These are phyloP conservation scores for Verticillium alfalfae DNA, from an alignment of 2,329 filamentous ascomycete genomes.

Conservation along the genomic window DNA sequence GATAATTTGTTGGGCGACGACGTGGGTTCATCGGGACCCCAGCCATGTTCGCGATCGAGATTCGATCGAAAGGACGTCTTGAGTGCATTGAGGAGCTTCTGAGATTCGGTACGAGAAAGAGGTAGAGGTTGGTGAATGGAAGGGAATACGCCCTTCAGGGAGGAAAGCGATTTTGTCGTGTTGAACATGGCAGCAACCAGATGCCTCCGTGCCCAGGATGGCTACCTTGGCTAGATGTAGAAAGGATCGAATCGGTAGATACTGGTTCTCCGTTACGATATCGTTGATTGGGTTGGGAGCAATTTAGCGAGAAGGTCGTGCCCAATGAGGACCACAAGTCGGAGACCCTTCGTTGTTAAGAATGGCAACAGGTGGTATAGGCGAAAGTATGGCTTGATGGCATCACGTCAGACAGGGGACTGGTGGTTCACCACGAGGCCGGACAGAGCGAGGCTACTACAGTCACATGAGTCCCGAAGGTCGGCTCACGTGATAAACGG, in stretches of 20 bases:
- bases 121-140: conserved; percentile 47
- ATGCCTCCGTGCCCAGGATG: too few relatives aligned
- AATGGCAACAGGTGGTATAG: background rate
- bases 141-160: conserved; percentile 34
- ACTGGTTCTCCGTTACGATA: too few relatives aligned
- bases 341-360: background rate
- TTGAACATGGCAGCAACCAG: conserved; percentile 18
- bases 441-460: background rate
- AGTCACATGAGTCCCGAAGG: background rate
- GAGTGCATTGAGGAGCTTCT: conserved; percentile 49
- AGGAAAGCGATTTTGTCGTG: conserved; percentile 27
- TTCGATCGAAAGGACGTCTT: conserved; percentile 53
- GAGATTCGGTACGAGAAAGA: conserved; percentile 43
- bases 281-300: too few relatives aligned
- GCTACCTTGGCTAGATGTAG: too few relatives aligned
- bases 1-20: conserved; percentile 2
- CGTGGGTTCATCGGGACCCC: conserved; percentile 22
- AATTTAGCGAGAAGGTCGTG: background rate
- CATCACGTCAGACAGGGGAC: background rate
- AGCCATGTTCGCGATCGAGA: conserved; percentile 53
- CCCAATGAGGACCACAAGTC: background rate
- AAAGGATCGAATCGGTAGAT: too few relatives aligned
- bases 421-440: background rate
- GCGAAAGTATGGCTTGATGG: background rate
- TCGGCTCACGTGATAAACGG: background rate